These are phyloP conservation scores for Penicillium robsamsonii DNA, from an alignment of 495 filamentous ascomycete species.

Conservation along the genomic window DNA sequence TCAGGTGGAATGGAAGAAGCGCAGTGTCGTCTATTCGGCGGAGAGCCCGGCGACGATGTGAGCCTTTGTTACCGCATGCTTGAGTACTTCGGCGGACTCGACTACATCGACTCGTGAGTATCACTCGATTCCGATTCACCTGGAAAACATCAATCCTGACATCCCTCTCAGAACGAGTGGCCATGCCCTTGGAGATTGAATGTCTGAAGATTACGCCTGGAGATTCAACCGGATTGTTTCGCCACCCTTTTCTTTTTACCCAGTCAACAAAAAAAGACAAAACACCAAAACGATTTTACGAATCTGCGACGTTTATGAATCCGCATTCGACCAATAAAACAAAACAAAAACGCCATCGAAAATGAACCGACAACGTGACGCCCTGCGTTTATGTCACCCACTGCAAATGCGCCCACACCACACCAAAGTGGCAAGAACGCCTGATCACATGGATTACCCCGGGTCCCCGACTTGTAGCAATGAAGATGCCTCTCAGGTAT, in stretches of 20 bases:
- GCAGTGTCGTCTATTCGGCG: conserved; percentile 47
- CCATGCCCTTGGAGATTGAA: conserved; percentile 29
- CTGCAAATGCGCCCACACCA: conserved; percentile 19
- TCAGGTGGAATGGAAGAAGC: conserved; percentile 32
- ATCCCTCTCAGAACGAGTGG: conserved; percentile 23
- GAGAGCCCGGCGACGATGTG: conserved; percentile 48
- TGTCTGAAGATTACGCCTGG: neutral
- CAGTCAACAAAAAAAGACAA: conserved; percentile 12
- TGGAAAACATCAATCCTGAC: neutral
- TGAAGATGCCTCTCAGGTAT: conserved; percentile 38
- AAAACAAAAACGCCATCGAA: conserved; percentile 17
- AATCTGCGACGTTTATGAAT: conserved; percentile 11
- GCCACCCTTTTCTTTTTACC: neutral
- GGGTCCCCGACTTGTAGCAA: conserved; percentile 50
- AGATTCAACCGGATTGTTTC: neutral
- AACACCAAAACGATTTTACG: conserved; percentile 9
- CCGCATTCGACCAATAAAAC: conserved; percentile 14
- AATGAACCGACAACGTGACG: conserved; percentile 5
- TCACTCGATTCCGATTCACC: neutral
- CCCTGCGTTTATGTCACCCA: conserved; percentile 12
- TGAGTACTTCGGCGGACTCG: conserved; percentile 48
- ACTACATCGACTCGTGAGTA: conserved; percentile 49
- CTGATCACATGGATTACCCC: conserved; percentile 32
- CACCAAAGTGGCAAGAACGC: conserved; percentile 25
- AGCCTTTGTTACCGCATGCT: conserved; percentile 49